Evolutionary conservation across 2,329 filamentous ascomycete species (phyloP).

Genomic region (Pyrenochaeta sp.): DNA sequence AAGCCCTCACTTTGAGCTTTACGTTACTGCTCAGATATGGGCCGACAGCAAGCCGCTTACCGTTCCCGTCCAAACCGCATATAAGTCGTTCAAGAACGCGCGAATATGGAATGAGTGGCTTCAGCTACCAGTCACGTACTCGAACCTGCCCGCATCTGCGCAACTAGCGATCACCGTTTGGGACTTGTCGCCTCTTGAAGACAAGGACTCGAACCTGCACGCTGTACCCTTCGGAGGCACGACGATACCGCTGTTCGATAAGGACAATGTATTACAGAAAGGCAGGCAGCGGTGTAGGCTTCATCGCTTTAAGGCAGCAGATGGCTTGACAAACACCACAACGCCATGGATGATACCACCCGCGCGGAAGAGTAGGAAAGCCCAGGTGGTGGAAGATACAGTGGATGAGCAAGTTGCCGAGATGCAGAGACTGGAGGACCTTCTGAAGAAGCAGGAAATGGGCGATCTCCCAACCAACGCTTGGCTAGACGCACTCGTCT

Average conservation of each 20-base stretch:
- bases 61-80: slow-evolving; percentile 89
- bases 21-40: slow-evolving; percentile 92
- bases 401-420: slow-evolving; percentile 79
- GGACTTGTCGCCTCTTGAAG: slow-evolving; percentile 86
- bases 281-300: slow-evolving; percentile 91
- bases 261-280: slow-evolving; percentile 88
- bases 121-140: slow-evolving; percentile 83
- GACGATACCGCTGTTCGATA: slow-evolving; percentile 89
- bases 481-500: slow-evolving; percentile 96
- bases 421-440: slow-evolving; percentile 83
- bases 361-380: slow-evolving; percentile 61
- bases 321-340: slow-evolving; percentile 80
- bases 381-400: slow-evolving; percentile 56
- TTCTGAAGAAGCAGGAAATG: slow-evolving; percentile 99
- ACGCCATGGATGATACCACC: slow-evolving; percentile 74
- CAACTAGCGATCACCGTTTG: slow-evolving; percentile 92
- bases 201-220: slow-evolving; percentile 74
- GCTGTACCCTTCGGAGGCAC: slow-evolving; percentile 93
- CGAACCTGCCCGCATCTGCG: slow-evolving; percentile 80
- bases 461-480: slow-evolving; percentile 91
- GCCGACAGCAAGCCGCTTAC: slow-evolving; percentile 94
- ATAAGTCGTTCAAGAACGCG: slow-evolving; percentile 83
- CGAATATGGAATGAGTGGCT: slow-evolving; percentile 96
- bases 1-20: slow-evolving; percentile 85
- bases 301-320: slow-evolving; percentile 81